Base-by-base conservation (phyloP, 768 basidiomycete species). In the Termitomyces sp. region DNA sequence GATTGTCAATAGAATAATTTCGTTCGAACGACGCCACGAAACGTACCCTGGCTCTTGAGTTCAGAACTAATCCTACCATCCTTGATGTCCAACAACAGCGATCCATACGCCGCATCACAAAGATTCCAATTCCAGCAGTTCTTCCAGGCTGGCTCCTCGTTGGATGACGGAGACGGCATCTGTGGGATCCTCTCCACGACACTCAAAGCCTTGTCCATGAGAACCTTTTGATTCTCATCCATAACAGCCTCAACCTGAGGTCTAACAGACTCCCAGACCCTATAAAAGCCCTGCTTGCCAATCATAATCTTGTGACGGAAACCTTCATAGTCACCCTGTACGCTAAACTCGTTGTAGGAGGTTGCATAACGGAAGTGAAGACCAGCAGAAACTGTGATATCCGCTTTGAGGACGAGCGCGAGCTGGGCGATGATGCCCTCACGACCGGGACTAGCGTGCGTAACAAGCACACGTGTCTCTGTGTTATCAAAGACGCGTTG, bases 61-160 rank as follows among this genome's bases (percentile, higher is more conserved):
- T 98, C 95, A 0, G 89, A 88, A 54, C 91, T 94, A 43, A 99
- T 84, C 46, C 95, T 78, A 7, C 96, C 94, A 56, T 98, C 95
- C 62, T 89, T 89, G 63, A 98, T 74, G 61, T 97, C 94, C 42
- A 99, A 74, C 1, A 97, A 75, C 32, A 99, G 79, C 11, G 85
- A 85, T 1, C 97, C 96, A 57, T 88, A 97, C 2, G 94, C 91
- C 6, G 96, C 96, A 62, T 99, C 97, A 59, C 94, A 94, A 40
- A 98, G 73, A 64, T 98, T 96, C 96, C 96, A 97, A 68, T 97
- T 94, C 96, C 96, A 98, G 68, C 92, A 94, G 68, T 97, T 98
- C 72, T 98, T 99, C 97, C 97, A 99, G 0, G 91, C 86, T 3
- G 88, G 85, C 63, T 98, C 94, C 68, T 99, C 96, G 1, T 80